Percentiles rank a stretch among this genome's conserved stretches.
These are phyloP conservation scores for Ceratocystis colombiana DNA, from an alignment of 2,329 filamentous ascomycete genomes.

Conservation along the genomic window DNA sequence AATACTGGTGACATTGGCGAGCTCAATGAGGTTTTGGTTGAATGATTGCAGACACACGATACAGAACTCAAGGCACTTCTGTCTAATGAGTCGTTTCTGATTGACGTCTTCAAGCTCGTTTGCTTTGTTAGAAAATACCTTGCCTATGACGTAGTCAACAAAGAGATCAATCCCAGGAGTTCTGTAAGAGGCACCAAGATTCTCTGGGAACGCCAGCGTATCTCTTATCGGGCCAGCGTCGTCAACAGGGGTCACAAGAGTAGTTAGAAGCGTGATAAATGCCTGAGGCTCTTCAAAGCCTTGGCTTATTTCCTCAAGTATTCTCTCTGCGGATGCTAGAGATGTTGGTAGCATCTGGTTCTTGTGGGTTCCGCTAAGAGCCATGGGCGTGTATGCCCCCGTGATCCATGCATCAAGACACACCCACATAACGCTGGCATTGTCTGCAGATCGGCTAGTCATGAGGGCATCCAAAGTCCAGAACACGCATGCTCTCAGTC, in stretches of 20 bases:
- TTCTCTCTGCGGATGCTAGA: constrained; percentile 46
- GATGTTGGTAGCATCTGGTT: constrained; percentile 21
- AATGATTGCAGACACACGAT: constrained; percentile 70
- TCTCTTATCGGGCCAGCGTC: constrained; percentile 58
- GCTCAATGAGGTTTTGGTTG: constrained; percentile 83
- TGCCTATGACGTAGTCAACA: constrained; percentile 78
- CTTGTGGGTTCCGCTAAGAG: constrained; percentile 27
- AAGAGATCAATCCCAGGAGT: constrained; percentile 81
- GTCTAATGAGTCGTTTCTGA: constrained; percentile 63
- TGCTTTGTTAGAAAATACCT: constrained; percentile 59
- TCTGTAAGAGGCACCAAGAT: constrained; percentile 64
- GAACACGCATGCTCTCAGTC: constrained; percentile 76
- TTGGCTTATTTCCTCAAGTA: constrained; percentile 63
- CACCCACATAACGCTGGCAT: constrained; percentile 67
- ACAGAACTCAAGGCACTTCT: constrained; percentile 76
- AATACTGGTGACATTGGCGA: constrained; percentile 69
- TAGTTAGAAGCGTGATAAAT: constrained; percentile 67
- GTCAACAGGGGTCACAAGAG: constrained; percentile 57
- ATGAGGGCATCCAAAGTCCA: constrained; percentile 66
- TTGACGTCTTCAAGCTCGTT: constrained; percentile 55
- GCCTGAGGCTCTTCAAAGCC: constrained; percentile 79
- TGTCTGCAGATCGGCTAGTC: constrained; percentile 56
- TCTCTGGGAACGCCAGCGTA: constrained; percentile 74
- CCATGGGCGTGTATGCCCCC: constrained; percentile 40
- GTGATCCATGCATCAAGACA: constrained; percentile 71